These are phyloP conservation scores for Zychaea mexicana DNA, from an alignment of 371 early-diverging fungal genomes.

Conservation along the genomic window DNA sequence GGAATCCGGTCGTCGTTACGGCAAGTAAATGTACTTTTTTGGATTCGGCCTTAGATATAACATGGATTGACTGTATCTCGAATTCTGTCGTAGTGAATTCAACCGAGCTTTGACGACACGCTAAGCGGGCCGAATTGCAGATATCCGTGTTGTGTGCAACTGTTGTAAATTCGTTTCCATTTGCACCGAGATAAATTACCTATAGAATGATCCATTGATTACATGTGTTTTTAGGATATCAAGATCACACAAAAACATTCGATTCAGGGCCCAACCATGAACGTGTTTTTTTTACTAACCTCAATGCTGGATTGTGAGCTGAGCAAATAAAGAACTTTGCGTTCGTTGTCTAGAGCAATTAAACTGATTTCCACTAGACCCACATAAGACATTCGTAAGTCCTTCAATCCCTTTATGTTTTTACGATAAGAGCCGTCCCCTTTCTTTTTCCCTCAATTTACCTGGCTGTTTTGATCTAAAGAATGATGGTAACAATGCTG, in stretches of 20 bases:
- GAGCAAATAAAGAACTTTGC: constrained; percentile 74
- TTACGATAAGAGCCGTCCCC: background rate
- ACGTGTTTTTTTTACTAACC: constrained; percentile 35
- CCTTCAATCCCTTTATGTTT: background rate
- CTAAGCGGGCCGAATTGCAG: constrained; percentile 42
- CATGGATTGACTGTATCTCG: constrained; percentile 65
- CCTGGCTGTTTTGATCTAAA: constrained; percentile 22
- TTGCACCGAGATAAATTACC: constrained; percentile 33
- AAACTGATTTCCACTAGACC: constrained; percentile 41
- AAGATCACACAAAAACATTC: no score
- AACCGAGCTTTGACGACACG: constrained; percentile 50
- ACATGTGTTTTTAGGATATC: no score
- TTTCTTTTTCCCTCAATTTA: background rate
- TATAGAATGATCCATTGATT: background rate
- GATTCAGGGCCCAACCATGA: no score
- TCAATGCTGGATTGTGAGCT: constrained; percentile 69
- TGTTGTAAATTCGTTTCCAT: constrained; percentile 24
- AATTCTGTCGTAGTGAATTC: constrained; percentile 43
- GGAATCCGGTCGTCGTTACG: constrained; percentile 68
- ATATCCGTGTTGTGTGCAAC: constrained; percentile 47
- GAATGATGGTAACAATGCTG: constrained; percentile 63
- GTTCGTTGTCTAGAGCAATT: constrained; percentile 69
- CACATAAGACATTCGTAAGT: background rate
- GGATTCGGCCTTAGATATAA: constrained; percentile 66
- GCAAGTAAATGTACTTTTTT: constrained; percentile 67